phyloP scores from a whole-genome alignment of 2,329 filamentous ascomycete species.

The Aspergillus niger region DNA sequence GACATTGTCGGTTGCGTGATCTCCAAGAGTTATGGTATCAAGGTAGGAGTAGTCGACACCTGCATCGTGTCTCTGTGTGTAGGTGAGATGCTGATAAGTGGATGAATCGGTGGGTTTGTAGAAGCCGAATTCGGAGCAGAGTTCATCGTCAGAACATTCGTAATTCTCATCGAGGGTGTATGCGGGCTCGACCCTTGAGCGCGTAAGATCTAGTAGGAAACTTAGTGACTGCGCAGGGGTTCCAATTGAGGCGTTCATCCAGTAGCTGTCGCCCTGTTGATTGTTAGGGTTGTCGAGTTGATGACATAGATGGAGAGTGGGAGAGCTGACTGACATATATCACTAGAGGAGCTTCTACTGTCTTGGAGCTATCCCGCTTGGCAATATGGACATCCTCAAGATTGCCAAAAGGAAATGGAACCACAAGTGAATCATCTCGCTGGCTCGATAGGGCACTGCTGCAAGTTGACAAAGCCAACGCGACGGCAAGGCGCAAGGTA shows the following conservation, averaged over 20 bases:
- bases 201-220: neutral
- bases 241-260: conserved; percentile 7
- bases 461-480: too few species aligned
- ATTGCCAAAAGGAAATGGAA: too few species aligned
- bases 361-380: neutral
- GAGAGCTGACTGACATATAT: neutral
- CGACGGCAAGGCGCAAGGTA: too few species aligned
- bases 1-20: too few species aligned
- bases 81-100: neutral
- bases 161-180: neutral
- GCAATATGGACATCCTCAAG: too few species aligned
- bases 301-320: neutral
- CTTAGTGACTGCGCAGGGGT: conserved; percentile 7
- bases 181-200: neutral
- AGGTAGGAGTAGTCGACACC: neutral
- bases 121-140: neutral
- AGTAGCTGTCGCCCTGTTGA: neutral
- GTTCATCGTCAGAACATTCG: neutral
- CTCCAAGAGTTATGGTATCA: neutral
- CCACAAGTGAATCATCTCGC: too few species aligned
- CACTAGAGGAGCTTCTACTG: neutral
- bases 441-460: too few species aligned
- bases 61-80: neutral
- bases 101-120: conserved; percentile 4
- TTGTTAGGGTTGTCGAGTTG: neutral